phyloP scores from a whole-genome alignment of 2,329 filamentous ascomycete genomes.

The Diplodia sapinea region DNA sequence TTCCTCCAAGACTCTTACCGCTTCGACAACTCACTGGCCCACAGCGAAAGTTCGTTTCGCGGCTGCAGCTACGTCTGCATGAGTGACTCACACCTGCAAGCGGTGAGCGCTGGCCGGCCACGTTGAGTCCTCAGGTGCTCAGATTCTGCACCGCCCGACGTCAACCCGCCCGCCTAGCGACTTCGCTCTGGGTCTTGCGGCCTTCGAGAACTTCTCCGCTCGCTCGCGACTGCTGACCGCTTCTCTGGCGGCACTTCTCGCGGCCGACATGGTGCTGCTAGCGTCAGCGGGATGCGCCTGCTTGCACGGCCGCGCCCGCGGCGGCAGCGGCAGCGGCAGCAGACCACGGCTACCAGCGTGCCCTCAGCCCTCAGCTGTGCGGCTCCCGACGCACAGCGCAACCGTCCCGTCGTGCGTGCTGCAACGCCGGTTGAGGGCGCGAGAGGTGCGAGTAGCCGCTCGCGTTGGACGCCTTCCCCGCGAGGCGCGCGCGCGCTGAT shows the following conservation, averaged over 20 bases:
- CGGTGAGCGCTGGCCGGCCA: constrained; percentile 26
- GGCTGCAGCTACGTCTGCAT: constrained; percentile 28
- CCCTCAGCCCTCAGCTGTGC: not conserved
- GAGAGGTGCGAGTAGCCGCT: constrained; percentile 17
- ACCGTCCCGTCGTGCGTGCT: too few species aligned
- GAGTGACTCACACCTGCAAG: constrained; percentile 30
- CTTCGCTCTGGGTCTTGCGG: not conserved
- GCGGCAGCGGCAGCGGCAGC: not conserved
- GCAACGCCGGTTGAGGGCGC: not conserved
- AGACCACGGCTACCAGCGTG: constrained; percentile 17
- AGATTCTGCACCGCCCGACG: constrained; percentile 7
- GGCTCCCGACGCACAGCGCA: not conserved
- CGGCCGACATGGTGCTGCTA: constrained; percentile 10
- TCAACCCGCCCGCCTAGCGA: constrained; percentile 6
- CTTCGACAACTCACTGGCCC: constrained; percentile 31
- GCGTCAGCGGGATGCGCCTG: constrained; percentile 7
- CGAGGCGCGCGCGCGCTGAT: constrained; percentile 11
- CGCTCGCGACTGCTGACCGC: constrained; percentile 3
- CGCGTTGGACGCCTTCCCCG: constrained; percentile 23
- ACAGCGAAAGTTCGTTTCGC: constrained; percentile 29
- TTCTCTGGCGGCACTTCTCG: constrained; percentile 17
- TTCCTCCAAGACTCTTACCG: constrained; percentile 27
- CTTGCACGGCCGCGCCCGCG: not conserved
- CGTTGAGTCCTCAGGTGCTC: constrained; percentile 19
- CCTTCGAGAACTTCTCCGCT: constrained; percentile 16